Percentiles rank a stretch among this genome's conserved stretches.
These are phyloP conservation scores for Pseudoscleropodium purum DNA, from an alignment of 225 moss, liverwort and hornwort genomes.

Conservation along the genomic window DNA sequence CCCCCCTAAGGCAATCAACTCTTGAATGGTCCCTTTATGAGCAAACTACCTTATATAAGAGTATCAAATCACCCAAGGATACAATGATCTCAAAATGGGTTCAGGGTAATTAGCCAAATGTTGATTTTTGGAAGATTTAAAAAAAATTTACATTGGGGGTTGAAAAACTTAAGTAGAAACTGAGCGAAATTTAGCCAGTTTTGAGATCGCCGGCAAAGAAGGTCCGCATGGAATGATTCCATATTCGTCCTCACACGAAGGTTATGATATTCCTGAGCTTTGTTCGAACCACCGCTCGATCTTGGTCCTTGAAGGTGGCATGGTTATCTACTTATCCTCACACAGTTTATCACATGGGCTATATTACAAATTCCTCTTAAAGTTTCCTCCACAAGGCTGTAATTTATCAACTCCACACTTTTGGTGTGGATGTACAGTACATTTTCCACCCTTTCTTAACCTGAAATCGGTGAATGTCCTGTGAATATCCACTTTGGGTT, in stretches of 20 bases:
- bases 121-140: no score
- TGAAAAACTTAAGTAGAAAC: no score
- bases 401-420: neutral
- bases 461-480: neutral
- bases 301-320: neutral
- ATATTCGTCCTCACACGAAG: neutral
- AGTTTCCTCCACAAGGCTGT: neutral
- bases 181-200: no score
- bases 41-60: neutral
- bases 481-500: neutral
- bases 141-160: no score
- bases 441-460: neutral
- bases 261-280: neutral
- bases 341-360: neutral
- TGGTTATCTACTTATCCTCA: neutral
- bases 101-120: no score
- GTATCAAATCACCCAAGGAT: neutral
- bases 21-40: no score
- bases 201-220: no score
- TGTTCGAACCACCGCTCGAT: neutral
- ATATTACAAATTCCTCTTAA: neutral
- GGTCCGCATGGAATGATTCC: no score
- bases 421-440: neutral
- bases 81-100: no score
- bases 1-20: no score